Conservation (phyloP, 805 yeast genomes). For the Candida verbasci region DNA sequence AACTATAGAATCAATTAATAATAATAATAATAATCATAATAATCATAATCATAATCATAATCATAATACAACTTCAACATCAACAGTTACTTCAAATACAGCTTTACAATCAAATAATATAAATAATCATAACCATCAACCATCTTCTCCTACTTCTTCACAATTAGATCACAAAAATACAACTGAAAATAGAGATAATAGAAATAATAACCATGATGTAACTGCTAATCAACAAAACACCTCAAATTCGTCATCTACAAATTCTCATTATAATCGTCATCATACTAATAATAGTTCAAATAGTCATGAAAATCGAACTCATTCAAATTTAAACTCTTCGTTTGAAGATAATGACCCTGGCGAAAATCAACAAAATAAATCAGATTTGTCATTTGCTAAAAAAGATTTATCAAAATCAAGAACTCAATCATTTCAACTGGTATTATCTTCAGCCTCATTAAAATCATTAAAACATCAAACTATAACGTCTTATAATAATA, state of each 20-base stretch:
- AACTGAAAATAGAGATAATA: no score
- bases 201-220: neutral
- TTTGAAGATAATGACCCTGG: slow-evolving; percentile 1
- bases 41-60: no score
- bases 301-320: neutral
- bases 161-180: no score
- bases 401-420: slow-evolving; percentile 30
- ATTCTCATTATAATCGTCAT: neutral
- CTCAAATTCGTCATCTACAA: neutral
- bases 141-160: no score
- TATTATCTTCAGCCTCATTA: slow-evolving; percentile 40
- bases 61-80: no score
- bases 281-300: neutral
- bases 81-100: no score
- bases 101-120: no score
- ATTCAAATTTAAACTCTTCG: slow-evolving; percentile 1
- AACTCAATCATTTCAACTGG: slow-evolving; percentile 42
- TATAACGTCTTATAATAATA: slow-evolving; percentile 8
- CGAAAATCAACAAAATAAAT: slow-evolving; percentile 2
- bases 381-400: slow-evolving; percentile 31
- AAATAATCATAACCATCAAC: no score
- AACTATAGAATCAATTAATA: no score
- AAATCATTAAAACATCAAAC: slow-evolving; percentile 28
- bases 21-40: no score
- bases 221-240: neutral